Conservation (phyloP, 495 filamentous ascomycete species). For the Daldinia bambusicola region DNA sequence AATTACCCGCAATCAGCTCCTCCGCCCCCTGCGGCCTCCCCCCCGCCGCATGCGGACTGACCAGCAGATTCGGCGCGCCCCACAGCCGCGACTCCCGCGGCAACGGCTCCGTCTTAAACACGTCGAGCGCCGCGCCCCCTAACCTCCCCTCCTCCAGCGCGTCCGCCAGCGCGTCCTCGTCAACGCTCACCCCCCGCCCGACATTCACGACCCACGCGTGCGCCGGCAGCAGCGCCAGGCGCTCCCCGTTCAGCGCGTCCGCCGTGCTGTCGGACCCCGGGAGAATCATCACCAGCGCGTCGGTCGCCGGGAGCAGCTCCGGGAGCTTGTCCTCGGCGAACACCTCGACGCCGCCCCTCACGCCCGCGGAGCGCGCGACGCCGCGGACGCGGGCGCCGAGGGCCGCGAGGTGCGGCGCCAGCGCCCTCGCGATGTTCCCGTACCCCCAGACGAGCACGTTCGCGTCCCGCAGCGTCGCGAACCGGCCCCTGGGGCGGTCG, state of each 20-base stretch:
- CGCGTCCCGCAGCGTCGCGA: slow-evolving; percentile 66
- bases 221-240: slow-evolving; percentile 77
- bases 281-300: slow-evolving; percentile 82
- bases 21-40: slow-evolving; percentile 65
- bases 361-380: slow-evolving; percentile 64
- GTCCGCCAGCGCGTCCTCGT: slow-evolving; percentile 80
- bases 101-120: slow-evolving; percentile 81
- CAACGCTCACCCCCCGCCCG: slow-evolving; percentile 79
- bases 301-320: slow-evolving; percentile 72
- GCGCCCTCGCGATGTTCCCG: slow-evolving; percentile 83
- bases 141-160: slow-evolving; percentile 75
- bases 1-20: slow-evolving; percentile 63
- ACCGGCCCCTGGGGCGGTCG: slow-evolving; percentile 57
- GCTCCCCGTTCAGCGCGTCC: slow-evolving; percentile 72
- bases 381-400: slow-evolving; percentile 60
- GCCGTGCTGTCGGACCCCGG: slow-evolving; percentile 72
- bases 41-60: slow-evolving; percentile 60
- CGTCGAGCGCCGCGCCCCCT: slow-evolving; percentile 75
- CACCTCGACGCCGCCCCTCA: slow-evolving; percentile 66
- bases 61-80: slow-evolving; percentile 52
- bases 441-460: slow-evolving; percentile 75
- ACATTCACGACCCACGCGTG: slow-evolving; percentile 87
- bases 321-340: slow-evolving; percentile 55
- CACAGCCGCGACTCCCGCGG: slow-evolving; percentile 53
- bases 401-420: slow-evolving; percentile 73